Base-by-base conservation (phyloP, 1,284 basidiomycete genomes). In the Cutaneotrichosporon mucoides region DNA sequence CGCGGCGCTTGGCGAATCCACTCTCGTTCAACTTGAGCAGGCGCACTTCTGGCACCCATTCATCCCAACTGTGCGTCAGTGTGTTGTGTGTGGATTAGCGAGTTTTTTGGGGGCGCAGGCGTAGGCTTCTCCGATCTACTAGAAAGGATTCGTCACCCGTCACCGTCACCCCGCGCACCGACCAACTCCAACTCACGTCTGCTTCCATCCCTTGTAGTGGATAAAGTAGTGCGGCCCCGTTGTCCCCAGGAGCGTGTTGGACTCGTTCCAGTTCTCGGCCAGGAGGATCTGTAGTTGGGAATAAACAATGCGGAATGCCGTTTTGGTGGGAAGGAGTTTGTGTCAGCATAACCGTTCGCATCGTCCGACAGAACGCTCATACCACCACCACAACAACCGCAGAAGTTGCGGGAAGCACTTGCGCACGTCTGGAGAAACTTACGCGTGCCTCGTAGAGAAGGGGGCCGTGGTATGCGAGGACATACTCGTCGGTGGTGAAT, bases 141-240 rank as follows among this genome's bases (percentile, higher is more conserved):
- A 24, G 24, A 24, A 24, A 24, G 24, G 24, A 24, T 24, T 24
- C 24, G 24, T 24, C 24, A 24, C 24, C 24, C 24, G 24, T 24
- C 24, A 24, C 24, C 24, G 24, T 24, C 24, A 24, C 24, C 24
- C 24, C 2, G 24, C 24, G 24, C 24, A 24, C 24, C 24, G 24
- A 24, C 24, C 24, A 24, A 24, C 24, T 24, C 24, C 24, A 24
- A 84, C 91, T 77, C 74, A 94, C 87, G 90, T 94, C 78, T 93
- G 90, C 77, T 98, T 99, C 96, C 96, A 99, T 5, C 96, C 96
- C 76, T 96, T 94, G 82, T 99, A 99, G 78, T 99, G 96, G 33
- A 99, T 94, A 65, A 90, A 88, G 77, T 92, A 99, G 70, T 96
- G 90, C 5, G 86, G 85, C 1, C 92, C 92, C 1, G 84, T 78